Conservation (phyloP, 225 moss, liverwort and hornwort genomes). For the Marchantia polymorpha region DNA sequence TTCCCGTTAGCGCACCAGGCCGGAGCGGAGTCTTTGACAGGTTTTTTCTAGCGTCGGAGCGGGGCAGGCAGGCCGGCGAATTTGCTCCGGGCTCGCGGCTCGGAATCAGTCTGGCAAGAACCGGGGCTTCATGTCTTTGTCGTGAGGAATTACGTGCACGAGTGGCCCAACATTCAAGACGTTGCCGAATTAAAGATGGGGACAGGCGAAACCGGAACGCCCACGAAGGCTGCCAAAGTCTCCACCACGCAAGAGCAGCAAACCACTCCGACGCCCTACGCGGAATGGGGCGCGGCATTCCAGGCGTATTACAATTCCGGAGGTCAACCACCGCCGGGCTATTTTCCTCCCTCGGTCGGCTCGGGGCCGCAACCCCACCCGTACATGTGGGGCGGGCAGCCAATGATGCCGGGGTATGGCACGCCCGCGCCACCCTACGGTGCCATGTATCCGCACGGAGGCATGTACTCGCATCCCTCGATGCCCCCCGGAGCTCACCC, state of each 20-base stretch:
- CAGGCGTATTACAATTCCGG: conserved; percentile 48
- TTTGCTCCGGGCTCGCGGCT: neutral
- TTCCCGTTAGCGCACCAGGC: neutral
- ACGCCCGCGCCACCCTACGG: conserved; percentile 43
- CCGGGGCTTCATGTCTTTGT: conserved; percentile 10
- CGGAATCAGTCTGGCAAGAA: conserved; percentile 10
- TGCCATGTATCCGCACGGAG: conserved; percentile 48
- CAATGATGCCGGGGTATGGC: conserved; percentile 44
- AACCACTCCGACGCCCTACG: conserved; percentile 28
- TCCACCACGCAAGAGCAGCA: conserved; percentile 20
- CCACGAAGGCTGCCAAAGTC: conserved; percentile 39
- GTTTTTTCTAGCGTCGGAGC: neutral
- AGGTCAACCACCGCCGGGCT: conserved; percentile 46
- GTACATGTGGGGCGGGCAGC: conserved; percentile 51
- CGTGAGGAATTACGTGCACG: neutral
- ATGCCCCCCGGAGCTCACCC: conserved; percentile 39
- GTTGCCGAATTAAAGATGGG: conserved; percentile 26
- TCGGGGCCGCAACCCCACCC: conserved; percentile 51
- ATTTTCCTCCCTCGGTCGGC: conserved; percentile 39
- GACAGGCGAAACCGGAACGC: conserved; percentile 42
- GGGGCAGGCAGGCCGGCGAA: neutral
- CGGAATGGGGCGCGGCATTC: conserved; percentile 51
- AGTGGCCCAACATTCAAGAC: neutral
- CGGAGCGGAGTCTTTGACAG: conserved; percentile 11
- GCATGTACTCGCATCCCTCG: conserved; percentile 43